Evolutionary conservation across 1,139 yeast species (phyloP), one percentile per base, ranked within the genome.

Genomic region (Lodderomyces pseudojiufengensis): DNA sequence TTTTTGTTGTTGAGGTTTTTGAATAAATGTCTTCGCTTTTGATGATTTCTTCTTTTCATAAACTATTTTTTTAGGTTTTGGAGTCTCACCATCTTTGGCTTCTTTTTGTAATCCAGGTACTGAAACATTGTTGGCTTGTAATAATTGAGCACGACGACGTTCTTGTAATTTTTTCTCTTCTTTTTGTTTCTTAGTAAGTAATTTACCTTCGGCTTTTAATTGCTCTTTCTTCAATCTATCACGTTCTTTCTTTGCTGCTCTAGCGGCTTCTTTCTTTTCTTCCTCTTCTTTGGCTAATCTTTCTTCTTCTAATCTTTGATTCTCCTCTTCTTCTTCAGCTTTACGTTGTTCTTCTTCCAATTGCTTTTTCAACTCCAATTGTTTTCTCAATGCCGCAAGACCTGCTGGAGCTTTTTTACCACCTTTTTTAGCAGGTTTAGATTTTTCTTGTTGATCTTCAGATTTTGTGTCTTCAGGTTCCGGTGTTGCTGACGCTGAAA

Each of bases 191-290:
- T 86, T 92, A 42, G 97, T 85, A 57, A 84, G 63, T 39, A 78
- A 73, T 52, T 84, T 92, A 54, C 99, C 99, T 62, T 90, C 96
- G 18, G 96, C 95, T 65, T 86, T 85, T 60, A 84, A 70, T 61
- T 80, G 84, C 52, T 83, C 92, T 51, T 73, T 79, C 70, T 83
- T 77, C 54, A 80, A 78, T 63, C 78, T 86, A 54, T 83, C 94
- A 55, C 82, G 92, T 54, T 86, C 95, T 59, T 80, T 87, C 67
- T 81, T 85, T 31, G 74, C 76, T 42, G 76, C 82, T 57, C 72
- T 75, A 38, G 82, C 85, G 49, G 80, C 92, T 59, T 85, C 95
- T 49, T 70, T 70, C 32, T 63, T 75, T 16, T 72, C 73, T 53
- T 78, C 86, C 49, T 78, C 90, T 55, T 84, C 85, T 39, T 71